Conservation (phyloP, 139 green algal genomes). For the Tetradesmus obliquus region DNA sequence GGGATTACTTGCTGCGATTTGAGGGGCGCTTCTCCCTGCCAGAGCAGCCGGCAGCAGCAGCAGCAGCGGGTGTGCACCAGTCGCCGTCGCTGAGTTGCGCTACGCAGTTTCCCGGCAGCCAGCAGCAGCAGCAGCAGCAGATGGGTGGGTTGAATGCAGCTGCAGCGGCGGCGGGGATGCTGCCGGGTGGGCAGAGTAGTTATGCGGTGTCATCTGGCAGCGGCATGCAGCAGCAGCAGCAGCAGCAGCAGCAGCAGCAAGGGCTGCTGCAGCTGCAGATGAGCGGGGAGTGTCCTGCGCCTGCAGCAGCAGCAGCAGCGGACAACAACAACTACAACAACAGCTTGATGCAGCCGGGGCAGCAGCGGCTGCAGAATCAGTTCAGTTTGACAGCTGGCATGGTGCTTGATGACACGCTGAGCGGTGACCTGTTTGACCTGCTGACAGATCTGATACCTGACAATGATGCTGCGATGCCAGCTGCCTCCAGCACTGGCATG, state of each 20-base stretch:
- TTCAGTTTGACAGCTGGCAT: neutral
- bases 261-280: neutral
- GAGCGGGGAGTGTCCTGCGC: neutral
- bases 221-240: neutral
- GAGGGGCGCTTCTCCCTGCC: constrained; percentile 13
- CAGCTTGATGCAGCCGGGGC: neutral
- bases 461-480: neutral
- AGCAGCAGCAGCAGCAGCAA: neutral
- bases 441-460: constrained; percentile 40
- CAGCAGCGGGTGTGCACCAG: neutral
- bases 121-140: constrained; percentile 13
- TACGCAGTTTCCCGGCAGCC: neutral
- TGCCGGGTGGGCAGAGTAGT: no score
- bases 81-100: neutral
- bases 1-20: constrained; percentile 42
- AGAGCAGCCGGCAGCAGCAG: neutral
- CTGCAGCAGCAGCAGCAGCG: constrained; percentile 19
- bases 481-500: neutral
- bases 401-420: constrained; percentile 3
- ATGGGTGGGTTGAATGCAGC: neutral
- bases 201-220: neutral
- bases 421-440: constrained; percentile 9
- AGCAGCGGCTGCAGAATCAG: constrained; percentile 10
- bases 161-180: neutral
- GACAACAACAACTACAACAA: neutral